A percentile compares a stretch with the other conserved stretches of the same genome.
These are phyloP conservation scores for Straminergon stramineum DNA, from an alignment of 225 moss, liverwort and hornwort genomes.

Conservation along the genomic window DNA sequence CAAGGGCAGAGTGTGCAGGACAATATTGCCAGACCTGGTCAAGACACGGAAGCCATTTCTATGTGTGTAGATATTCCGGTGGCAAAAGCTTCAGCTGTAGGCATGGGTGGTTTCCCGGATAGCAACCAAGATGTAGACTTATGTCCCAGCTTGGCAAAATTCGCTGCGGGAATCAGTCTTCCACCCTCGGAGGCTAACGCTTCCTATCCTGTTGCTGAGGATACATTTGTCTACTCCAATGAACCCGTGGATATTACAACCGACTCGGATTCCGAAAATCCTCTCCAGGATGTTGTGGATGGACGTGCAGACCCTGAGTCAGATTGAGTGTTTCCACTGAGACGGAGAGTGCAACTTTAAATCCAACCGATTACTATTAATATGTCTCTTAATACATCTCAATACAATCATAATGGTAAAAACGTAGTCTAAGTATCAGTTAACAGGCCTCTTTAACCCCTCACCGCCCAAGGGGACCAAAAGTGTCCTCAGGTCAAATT, in stretches of 20 bases:
- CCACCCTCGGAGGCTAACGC: background rate
- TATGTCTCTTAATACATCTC: background rate
- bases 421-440: background rate
- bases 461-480: too few species aligned
- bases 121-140: background rate
- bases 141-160: conserved; percentile 15
- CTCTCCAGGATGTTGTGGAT: conserved; percentile 50
- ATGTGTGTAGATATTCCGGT: conserved; percentile 18
- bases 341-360: background rate
- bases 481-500: too few species aligned
- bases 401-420: background rate
- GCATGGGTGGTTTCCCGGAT: background rate
- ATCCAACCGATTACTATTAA: background rate
- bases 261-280: conserved; percentile 81
- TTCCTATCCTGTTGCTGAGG: conserved; percentile 13
- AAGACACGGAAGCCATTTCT: conserved; percentile 8
- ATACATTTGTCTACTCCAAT: conserved; percentile 38
- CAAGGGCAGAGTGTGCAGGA: conserved; percentile 17
- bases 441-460: background rate
- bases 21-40: background rate
- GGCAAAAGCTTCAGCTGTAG: conserved; percentile 1
- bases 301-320: conserved; percentile 60
- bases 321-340: background rate
- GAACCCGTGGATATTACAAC: conserved; percentile 50
- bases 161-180: conserved; percentile 2